Evolutionary conservation across 2,329 filamentous ascomycete genomes (phyloP).

Genomic region (Arthrinium phaeospermum): DNA sequence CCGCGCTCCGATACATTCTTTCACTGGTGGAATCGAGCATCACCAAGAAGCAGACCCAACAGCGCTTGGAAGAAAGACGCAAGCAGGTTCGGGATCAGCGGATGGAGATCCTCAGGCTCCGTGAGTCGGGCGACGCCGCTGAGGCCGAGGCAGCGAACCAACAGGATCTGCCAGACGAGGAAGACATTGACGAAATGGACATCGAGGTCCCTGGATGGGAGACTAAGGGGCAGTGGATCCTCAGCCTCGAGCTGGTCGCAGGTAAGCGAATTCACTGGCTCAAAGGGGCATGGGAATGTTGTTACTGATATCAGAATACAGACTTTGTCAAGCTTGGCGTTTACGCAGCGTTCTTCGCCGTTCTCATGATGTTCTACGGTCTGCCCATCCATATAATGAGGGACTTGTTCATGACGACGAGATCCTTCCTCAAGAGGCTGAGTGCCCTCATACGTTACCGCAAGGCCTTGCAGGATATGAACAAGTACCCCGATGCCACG

Average conservation of each 20-base stretch:
- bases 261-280: constrained; percentile 55
- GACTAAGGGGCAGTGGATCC: constrained; percentile 89
- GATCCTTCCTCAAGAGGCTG: constrained; percentile 90
- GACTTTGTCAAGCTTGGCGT: constrained; percentile 91
- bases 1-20: constrained; percentile 77
- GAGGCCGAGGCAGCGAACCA: constrained; percentile 54
- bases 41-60: constrained; percentile 73
- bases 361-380: constrained; percentile 92
- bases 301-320: constrained; percentile 39
- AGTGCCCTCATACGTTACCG: constrained; percentile 88
- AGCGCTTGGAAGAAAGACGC: constrained; percentile 71
- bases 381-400: constrained; percentile 96
- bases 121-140: constrained; percentile 51
- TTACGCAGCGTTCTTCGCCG: constrained; percentile 90
- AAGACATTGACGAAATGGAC: constrained; percentile 90
- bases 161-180: constrained; percentile 65
- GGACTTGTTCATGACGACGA: constrained; percentile 91
- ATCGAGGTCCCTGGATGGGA: constrained; percentile 97
- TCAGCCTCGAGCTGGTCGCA: constrained; percentile 84
- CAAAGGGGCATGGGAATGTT: background rate
- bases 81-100: constrained; percentile 68
- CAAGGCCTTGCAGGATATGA: constrained; percentile 93
- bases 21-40: constrained; percentile 80
- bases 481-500: constrained; percentile 89
- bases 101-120: constrained; percentile 55